Base-by-base conservation (phyloP, 2,329 filamentous ascomycete genomes). In the Diplodia corticola region DNA sequence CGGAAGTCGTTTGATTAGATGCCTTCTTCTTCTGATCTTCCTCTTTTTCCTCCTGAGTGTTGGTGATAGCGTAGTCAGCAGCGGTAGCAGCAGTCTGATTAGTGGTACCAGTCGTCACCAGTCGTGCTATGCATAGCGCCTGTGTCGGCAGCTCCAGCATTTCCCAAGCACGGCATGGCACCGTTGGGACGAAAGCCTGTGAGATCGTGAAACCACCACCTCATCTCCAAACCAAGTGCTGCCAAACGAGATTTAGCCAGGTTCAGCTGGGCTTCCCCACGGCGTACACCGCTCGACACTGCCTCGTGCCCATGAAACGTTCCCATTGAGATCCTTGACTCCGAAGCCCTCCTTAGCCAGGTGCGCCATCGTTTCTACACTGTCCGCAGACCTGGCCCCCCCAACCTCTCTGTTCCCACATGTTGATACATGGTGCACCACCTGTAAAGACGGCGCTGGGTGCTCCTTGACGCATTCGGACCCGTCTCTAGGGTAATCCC, bases 1-100 rank as follows among this genome's bases (percentile, higher is more conserved):
- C 35, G 17, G 17, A 44, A 44, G 15, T 17, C 15, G 5, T 44
- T 15, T 44, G 37, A 5, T 57, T 33, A 20, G 33, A 15, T 6
- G 20, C 44, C 33, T 40, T 13, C 12, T 57, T 57, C 33, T 24
- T 26, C 53, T 15, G 24, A 10, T 40, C 37, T 15, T 30, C 44
- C 2, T 57, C 15, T 2, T 26, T 22, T 10, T 10, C 55, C 10
- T 44, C 63, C n/a, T 53, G 35, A 55, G 65, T 61, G 22, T 68
- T 64, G 6, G 50, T 61, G 26, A 69, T 69, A 30, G 40, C 67
- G 13, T 61, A 28, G 37, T 66, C 63, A 12, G 64, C 63, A 35
- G 68, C 65, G 22, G 28, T 24, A 33, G 40, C 30, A 35, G 46
- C 15, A 13, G 44, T 33, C 30, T 53, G 46, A 44, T 49, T 24